Evolutionary conservation across 208 protist species (phyloP).

Genomic region (Leishmania amazonensis): DNA sequence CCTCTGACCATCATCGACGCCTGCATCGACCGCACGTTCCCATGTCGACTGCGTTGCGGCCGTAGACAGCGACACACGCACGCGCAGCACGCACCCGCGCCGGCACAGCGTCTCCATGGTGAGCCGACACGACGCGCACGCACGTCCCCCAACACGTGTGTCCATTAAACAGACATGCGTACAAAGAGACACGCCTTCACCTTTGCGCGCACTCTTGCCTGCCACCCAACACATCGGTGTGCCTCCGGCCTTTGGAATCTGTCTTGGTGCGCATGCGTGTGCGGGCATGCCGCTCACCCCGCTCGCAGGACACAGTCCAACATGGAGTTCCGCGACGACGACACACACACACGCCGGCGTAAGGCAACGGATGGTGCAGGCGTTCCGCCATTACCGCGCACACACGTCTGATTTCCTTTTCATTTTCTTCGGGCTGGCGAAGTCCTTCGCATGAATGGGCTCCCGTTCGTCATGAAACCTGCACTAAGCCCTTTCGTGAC

Average conservation of each 20-base stretch:
- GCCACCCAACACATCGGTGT: background rate
- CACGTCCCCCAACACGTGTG: background rate
- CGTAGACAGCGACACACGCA: background rate
- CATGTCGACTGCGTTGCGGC: background rate
- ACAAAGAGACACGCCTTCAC: background rate
- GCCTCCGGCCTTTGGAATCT: background rate
- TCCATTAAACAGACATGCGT: background rate
- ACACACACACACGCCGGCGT: background rate
- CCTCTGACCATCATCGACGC: background rate
- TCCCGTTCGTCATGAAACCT: background rate
- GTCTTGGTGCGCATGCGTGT: background rate
- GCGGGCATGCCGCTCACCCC: background rate
- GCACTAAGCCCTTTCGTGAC: conserved; percentile 8
- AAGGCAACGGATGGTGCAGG: background rate
- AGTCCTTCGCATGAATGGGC: background rate
- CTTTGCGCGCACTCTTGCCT: background rate
- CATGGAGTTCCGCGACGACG: background rate
- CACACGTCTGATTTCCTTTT: background rate
- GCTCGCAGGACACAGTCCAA: background rate
- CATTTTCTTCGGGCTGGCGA: background rate
- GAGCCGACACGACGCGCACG: background rate
- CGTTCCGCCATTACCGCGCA: background rate
- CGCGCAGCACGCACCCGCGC: background rate
- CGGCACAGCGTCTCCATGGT: background rate
- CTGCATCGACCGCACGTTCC: background rate